phyloP scores from a whole-genome alignment of 805 yeast species.

The Candida nonsorbophila region DNA sequence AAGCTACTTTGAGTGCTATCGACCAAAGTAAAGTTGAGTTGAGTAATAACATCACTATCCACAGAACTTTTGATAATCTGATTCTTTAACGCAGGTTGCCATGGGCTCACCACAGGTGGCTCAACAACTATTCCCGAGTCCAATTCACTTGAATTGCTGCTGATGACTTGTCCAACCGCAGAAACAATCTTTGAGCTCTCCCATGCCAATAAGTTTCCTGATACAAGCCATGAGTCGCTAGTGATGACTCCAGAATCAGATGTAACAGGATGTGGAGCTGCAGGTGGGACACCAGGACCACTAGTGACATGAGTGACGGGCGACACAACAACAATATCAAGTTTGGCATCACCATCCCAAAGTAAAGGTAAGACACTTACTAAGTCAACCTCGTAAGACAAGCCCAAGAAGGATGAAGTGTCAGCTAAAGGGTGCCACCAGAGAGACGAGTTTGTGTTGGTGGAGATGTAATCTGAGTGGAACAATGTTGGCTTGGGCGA shows the following conservation, averaged over 20 bases:
- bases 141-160: slow-evolving; percentile 9
- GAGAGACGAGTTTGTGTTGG: slow-evolving; percentile 10
- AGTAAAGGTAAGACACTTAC: slow-evolving; percentile 20
- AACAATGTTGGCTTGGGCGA: slow-evolving; percentile 23
- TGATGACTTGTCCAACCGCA: slow-evolving; percentile 13
- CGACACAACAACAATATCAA: slow-evolving; percentile 19
- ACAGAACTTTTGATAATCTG: slow-evolving; percentile 14
- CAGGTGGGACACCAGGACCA: slow-evolving; percentile 10
- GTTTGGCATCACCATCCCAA: slow-evolving; percentile 16
- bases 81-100: slow-evolving; percentile 12
- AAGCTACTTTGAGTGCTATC: slow-evolving; percentile 15
- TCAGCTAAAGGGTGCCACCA: slow-evolving; percentile 22
- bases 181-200: slow-evolving; percentile 10
- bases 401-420: slow-evolving; percentile 19
- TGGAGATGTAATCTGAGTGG: slow-evolving; percentile 14
- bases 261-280: slow-evolving; percentile 13
- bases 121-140: slow-evolving; percentile 17
- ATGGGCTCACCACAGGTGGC: slow-evolving; percentile 17
- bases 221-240: slow-evolving; percentile 16
- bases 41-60: slow-evolving; percentile 10
- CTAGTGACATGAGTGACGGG: slow-evolving; percentile 13
- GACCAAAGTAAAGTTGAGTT: slow-evolving; percentile 18
- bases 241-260: slow-evolving; percentile 9
- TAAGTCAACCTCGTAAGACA: slow-evolving; percentile 21
- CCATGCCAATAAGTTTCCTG: slow-evolving; percentile 23